Percentiles rank a stretch among this genome's conserved stretches.
Conservation (phyloP, 805 yeast species). For the Zygosaccharomyces siamensis region DNA sequence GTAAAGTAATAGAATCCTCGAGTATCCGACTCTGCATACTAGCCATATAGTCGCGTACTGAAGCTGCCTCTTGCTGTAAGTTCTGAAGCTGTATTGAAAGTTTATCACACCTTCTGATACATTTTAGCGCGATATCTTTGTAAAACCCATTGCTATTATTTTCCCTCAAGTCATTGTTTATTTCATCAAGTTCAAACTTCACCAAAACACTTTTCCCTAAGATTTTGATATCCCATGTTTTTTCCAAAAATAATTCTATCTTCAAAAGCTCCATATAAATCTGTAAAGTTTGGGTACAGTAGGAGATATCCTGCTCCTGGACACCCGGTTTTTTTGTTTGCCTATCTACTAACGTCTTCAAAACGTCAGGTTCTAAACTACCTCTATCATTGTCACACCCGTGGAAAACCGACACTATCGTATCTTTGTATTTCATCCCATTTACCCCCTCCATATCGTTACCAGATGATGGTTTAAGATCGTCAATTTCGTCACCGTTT, state of each 20-base stretch:
- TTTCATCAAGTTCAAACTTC: constrained; percentile 20
- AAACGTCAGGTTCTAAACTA: constrained; percentile 6
- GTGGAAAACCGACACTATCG: constrained; percentile 12
- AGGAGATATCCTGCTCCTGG: constrained; percentile 13
- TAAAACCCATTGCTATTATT: constrained; percentile 39
- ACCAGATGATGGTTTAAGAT: background rate
- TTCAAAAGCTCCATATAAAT: constrained; percentile 28
- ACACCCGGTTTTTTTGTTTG: constrained; percentile 5
- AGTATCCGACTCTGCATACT: constrained; percentile 41
- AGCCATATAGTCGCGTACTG: constrained; percentile 16
- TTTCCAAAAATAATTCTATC: constrained; percentile 24
- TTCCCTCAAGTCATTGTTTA: constrained; percentile 6
- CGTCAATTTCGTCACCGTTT: background rate
- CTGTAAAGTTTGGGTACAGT: constrained; percentile 28
- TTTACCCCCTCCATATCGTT: background rate
- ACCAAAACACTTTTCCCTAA: constrained; percentile 28
- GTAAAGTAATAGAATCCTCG: constrained; percentile 42
- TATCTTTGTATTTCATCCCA: constrained; percentile 9
- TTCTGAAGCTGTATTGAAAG: constrained; percentile 20
- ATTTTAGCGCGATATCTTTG: constrained; percentile 50
- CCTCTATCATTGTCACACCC: background rate
- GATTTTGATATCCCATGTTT: constrained; percentile 35
- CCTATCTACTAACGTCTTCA: constrained; percentile 8
- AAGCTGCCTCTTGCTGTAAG: constrained; percentile 12
- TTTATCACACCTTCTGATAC: constrained; percentile 46